phyloP scores from a whole-genome alignment of 2,329 filamentous ascomycete genomes.

The Tolypocladium tundrense region DNA sequence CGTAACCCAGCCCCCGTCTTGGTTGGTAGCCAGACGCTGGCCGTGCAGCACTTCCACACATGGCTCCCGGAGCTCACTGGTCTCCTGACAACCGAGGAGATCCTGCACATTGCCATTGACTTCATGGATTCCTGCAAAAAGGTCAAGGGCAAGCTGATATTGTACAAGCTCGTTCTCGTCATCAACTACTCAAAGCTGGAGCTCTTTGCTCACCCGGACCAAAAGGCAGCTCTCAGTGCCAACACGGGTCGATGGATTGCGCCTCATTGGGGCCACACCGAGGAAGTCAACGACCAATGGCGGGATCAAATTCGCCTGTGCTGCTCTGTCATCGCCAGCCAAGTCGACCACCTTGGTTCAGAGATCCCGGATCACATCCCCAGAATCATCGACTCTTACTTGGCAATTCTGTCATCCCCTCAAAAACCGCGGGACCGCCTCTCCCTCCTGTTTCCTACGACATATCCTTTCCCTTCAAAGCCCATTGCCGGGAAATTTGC shows the following conservation, averaged over 20 bases:
- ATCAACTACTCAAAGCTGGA: conserved; percentile 80
- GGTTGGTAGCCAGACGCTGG: conserved; percentile 87
- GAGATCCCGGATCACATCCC: conserved; percentile 84
- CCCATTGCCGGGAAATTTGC: conserved; percentile 46
- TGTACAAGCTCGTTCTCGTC: conserved; percentile 88
- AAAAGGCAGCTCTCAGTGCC: conserved; percentile 60
- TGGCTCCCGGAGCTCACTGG: conserved; percentile 89
- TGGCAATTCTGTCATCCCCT: conserved; percentile 54
- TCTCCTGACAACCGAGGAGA: conserved; percentile 70
- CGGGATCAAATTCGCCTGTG: conserved; percentile 87
- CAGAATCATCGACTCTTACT: conserved; percentile 83
- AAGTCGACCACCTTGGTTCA: conserved; percentile 66
- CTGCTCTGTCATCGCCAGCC: conserved; percentile 82
- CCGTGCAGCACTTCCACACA: conserved; percentile 92
- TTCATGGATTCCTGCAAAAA: conserved; percentile 85
- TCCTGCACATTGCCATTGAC: conserved; percentile 81
- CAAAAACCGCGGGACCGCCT: conserved; percentile 52
- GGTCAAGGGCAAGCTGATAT: conserved; percentile 80
- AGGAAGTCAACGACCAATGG: conserved; percentile 72
- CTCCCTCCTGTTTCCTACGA: conserved; percentile 79
- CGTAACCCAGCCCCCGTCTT: conserved; percentile 73
- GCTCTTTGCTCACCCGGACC: conserved; percentile 70
- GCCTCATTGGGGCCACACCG: conserved; percentile 79
- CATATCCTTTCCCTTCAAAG: conserved; percentile 80
- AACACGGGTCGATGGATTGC: conserved; percentile 87